Conservation (phyloP, 1,284 basidiomycete species). For the Trichosporon coremiiforme region DNA sequence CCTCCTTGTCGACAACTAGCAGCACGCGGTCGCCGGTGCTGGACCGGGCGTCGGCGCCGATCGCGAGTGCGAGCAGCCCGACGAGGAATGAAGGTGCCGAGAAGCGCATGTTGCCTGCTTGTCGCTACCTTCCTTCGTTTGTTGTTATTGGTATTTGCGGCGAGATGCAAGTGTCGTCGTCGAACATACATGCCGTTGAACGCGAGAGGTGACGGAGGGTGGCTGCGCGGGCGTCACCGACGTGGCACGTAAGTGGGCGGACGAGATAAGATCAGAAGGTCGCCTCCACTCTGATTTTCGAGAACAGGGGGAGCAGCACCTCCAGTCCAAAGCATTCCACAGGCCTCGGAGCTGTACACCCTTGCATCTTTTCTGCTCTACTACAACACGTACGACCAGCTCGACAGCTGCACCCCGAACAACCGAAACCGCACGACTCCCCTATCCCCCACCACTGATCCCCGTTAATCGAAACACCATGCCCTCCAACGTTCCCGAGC, state of each 20-base stretch:
- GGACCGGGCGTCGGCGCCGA: conserved; percentile 64
- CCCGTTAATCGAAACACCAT: not conserved
- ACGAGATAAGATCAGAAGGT: not conserved
- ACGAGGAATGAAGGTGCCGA: conserved; percentile 18
- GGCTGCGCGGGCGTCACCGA: conserved; percentile 12
- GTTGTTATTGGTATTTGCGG: not conserved
- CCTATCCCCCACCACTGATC: not conserved
- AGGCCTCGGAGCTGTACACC: not conserved
- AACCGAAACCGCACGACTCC: not conserved
- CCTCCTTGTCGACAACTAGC: conserved; percentile 73
- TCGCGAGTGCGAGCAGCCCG: conserved; percentile 22
- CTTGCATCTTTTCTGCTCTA: not conserved
- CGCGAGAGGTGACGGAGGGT: not conserved
- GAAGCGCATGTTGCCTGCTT: conserved; percentile 24
- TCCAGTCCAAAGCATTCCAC: not conserved
- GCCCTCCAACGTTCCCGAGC: conserved; percentile 20
- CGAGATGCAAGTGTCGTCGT: not conserved
- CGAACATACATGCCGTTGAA: too few species aligned
- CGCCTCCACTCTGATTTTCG: conserved; percentile 21
- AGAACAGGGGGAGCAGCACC: not conserved
- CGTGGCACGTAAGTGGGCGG: conserved; percentile 7
- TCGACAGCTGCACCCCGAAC: not conserved
- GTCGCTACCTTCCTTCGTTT: not conserved
- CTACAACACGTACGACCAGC: not conserved
- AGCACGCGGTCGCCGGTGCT: conserved; percentile 80